Evolutionary conservation across 805 yeast genomes (phyloP).

Genomic region (Isabelozyma rhagii): DNA sequence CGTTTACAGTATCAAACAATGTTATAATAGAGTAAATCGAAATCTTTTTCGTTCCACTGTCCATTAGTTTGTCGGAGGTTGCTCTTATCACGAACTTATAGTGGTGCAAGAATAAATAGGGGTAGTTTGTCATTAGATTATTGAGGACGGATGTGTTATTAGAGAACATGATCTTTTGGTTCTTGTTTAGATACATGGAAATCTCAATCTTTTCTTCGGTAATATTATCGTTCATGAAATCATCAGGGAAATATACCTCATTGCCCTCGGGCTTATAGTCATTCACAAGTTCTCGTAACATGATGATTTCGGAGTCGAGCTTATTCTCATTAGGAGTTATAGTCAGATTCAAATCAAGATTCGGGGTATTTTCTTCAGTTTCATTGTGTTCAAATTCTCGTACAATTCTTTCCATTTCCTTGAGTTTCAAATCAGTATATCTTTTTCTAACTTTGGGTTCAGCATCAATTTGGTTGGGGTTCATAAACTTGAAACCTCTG

Average conservation of each 20-base stretch:
- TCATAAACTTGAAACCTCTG: background rate
- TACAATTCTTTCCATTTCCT: background rate
- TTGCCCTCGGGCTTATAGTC: background rate
- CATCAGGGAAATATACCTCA: background rate
- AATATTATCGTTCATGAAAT: background rate
- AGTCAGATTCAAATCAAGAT: too few species aligned
- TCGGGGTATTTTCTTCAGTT: background rate
- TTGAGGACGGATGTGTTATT: background rate
- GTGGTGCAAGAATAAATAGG: background rate
- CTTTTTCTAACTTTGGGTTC: background rate
- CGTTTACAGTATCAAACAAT: background rate
- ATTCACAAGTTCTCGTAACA: background rate
- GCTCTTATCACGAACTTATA: background rate
- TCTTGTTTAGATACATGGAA: background rate
- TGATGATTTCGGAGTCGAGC: background rate
- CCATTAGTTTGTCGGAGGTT: background rate
- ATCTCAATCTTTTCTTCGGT: background rate
- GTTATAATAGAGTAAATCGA: background rate
- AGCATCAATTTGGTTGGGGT: background rate
- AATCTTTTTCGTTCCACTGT: background rate
- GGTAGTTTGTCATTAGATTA: background rate
- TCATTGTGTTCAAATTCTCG: background rate
- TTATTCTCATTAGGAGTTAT: background rate
- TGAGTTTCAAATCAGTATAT: background rate
- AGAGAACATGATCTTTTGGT: background rate